Evolutionary conservation across 192 early-diverging fungal species (phyloP).

Genomic region (Coemansia nantahalensis): DNA sequence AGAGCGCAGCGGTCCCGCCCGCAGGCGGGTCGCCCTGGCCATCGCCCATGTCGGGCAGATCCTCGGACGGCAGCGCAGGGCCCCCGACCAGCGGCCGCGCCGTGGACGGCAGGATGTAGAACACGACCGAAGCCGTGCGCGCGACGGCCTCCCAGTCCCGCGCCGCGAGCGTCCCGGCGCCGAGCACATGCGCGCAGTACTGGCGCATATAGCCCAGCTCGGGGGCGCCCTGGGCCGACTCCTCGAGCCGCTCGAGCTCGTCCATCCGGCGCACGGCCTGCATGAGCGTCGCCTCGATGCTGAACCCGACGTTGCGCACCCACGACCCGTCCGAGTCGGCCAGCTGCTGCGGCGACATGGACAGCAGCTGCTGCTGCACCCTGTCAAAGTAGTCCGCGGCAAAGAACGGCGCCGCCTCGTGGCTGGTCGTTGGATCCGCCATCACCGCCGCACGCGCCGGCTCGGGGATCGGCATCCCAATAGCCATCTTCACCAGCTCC

Average conservation of each 20-base stretch:
- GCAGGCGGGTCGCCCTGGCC: neutral
- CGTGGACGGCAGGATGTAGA: slow-evolving; percentile 42
- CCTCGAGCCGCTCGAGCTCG: slow-evolving; percentile 36
- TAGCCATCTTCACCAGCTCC: slow-evolving; percentile 50
- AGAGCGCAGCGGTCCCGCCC: slow-evolving; percentile 25
- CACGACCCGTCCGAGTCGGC: slow-evolving; percentile 34
- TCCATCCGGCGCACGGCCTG: slow-evolving; percentile 32
- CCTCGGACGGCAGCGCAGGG: neutral
- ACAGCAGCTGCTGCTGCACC: slow-evolving; percentile 25
- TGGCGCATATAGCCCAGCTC: slow-evolving; percentile 17
- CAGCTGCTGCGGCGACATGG: slow-evolving; percentile 19
- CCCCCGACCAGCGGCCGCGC: slow-evolving; percentile 11
- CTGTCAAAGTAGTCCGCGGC: slow-evolving; percentile 41
- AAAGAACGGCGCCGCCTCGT: slow-evolving; percentile 43
- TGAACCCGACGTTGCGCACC: slow-evolving; percentile 46
- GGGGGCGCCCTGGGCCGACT: slow-evolving; percentile 14
- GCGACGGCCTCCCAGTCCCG: slow-evolving; percentile 36
- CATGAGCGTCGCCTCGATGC: slow-evolving; percentile 50
- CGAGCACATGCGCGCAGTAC: slow-evolving; percentile 42
- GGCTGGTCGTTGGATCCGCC: slow-evolving; percentile 23
- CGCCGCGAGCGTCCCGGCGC: slow-evolving; percentile 19
- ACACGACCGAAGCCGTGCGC: slow-evolving; percentile 39
- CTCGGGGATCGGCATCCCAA: slow-evolving; percentile 25
- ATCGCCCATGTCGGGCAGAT: no score
- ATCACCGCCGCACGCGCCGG: slow-evolving; percentile 20